Conservation (phyloP, 495 filamentous ascomycete species). For the Tuber calosporum region DNA sequence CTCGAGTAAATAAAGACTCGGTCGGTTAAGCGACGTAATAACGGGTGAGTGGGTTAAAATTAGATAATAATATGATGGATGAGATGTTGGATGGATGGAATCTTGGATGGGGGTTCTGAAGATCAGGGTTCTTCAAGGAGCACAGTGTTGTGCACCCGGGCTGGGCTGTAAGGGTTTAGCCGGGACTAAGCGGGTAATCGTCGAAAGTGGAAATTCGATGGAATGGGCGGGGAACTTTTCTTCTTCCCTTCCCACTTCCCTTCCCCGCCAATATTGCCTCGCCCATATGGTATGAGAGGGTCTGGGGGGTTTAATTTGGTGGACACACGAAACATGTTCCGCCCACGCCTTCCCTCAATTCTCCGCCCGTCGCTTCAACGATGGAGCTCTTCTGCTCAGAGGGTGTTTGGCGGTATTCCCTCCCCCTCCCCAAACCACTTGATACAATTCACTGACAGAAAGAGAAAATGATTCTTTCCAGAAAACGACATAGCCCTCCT, state of each 20-base stretch:
- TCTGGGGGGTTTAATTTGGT: not conserved
- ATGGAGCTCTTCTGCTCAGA: slow-evolving; percentile 26
- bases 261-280: not conserved
- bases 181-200: not conserved
- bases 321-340: not conserved
- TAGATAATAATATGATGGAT: too few species aligned
- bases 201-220: not conserved
- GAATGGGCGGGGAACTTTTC: not conserved
- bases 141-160: too few species aligned
- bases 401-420: slow-evolving; percentile 19
- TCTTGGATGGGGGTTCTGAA: not conserved
- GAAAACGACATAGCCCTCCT: slow-evolving; percentile 57
- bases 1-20: not conserved
- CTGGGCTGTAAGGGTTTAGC: not conserved
- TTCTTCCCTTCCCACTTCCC: not conserved
- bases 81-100: too few species aligned
- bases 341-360: not conserved
- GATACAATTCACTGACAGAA: not conserved
- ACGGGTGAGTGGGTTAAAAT: not conserved
- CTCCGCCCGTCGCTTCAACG: not conserved
- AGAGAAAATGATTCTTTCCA: slow-evolving; percentile 31
- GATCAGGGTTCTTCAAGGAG: not conserved
- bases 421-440: not conserved
- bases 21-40: not conserved
- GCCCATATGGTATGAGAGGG: not conserved